A percentile compares a stretch with the other conserved stretches of the same genome.
Conservation (phyloP, 148 eudicot species). For the Diospyros kaki region DNA sequence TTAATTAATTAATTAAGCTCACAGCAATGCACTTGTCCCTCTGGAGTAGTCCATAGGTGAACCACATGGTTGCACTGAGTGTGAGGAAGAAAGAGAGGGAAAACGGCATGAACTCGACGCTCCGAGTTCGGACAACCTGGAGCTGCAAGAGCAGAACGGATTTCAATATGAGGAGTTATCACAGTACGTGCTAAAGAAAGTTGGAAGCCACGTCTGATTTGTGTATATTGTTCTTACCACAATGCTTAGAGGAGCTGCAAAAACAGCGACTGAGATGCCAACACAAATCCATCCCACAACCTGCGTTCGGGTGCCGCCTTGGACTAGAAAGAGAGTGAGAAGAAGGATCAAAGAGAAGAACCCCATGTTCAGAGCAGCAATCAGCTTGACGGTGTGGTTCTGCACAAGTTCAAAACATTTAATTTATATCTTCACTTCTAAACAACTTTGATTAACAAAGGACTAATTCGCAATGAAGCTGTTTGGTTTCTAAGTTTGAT, state of each 20-base stretch:
- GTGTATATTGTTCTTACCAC: slow-evolving; percentile 35
- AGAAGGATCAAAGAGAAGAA: slow-evolving; percentile 33
- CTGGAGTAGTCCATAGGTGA: slow-evolving; percentile 42
- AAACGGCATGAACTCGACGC: too few relatives aligned
- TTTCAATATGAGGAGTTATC: too few relatives aligned
- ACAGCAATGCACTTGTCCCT: slow-evolving; percentile 50
- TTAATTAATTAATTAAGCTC: slow-evolving; percentile 10
- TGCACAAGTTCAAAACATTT: slow-evolving; percentile 12
- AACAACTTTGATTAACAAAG: too few relatives aligned
- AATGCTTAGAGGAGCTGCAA: slow-evolving; percentile 65
- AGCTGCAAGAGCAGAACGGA: too few relatives aligned
- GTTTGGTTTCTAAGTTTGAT: too few relatives aligned
- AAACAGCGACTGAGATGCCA: slow-evolving; percentile 50
- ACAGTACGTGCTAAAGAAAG: too few relatives aligned
- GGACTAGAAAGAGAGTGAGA: slow-evolving; percentile 22
- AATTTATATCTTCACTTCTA: not conserved
- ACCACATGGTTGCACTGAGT: slow-evolving; percentile 60
- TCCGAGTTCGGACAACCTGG: too few relatives aligned
- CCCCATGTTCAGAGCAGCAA: slow-evolving; percentile 33
- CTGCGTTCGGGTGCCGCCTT: slow-evolving; percentile 11
- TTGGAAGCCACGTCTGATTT: too few relatives aligned
- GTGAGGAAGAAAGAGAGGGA: slow-evolving; percentile 51
- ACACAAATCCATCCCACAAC: slow-evolving; percentile 68
- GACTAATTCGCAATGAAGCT: too few relatives aligned
- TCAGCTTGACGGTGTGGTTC: slow-evolving; percentile 38